A percentile compares a stretch with the other conserved stretches of the same genome.
These are phyloP conservation scores for Mycotypha africana DNA, from an alignment of 371 early-diverging fungal species.

Conservation along the genomic window DNA sequence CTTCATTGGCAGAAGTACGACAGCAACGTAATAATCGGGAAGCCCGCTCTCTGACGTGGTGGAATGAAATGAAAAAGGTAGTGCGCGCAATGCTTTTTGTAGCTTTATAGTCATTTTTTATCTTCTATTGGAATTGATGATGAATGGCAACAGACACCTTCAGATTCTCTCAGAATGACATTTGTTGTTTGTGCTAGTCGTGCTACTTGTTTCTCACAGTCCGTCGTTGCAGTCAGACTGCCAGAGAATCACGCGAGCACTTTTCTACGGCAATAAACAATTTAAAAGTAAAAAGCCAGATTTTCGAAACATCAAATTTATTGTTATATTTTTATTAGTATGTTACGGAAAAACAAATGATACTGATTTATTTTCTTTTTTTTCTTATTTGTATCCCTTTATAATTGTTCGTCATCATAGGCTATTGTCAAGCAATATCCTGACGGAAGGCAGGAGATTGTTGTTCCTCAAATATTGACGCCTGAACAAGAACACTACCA, in stretches of 20 bases:
- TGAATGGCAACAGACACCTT: too few species aligned
- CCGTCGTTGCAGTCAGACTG: too few species aligned
- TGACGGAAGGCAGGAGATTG: constrained; percentile 40
- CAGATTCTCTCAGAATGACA: too few species aligned
- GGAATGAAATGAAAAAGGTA: constrained; percentile 40
- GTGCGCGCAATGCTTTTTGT: constrained; percentile 9
- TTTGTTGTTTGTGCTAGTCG: background rate
- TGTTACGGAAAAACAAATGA: too few species aligned
- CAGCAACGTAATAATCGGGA: constrained; percentile 28
- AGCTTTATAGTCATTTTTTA: too few species aligned
- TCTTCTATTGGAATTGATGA: too few species aligned
- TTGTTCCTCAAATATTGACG: constrained; percentile 40
- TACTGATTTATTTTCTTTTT: background rate
- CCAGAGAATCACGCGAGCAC: too few species aligned
- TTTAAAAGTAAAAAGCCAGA: too few species aligned
- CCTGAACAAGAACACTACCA: constrained; percentile 42
- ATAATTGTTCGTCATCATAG: constrained; percentile 11
- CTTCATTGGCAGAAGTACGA: constrained; percentile 35
- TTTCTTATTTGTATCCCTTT: background rate
- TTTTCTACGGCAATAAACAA: too few species aligned
- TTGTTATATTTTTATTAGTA: too few species aligned
- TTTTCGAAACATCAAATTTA: too few species aligned
- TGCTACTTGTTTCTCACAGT: background rate
- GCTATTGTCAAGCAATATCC: constrained; percentile 32
- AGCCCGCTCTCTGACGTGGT: constrained; percentile 26